A percentile compares a stretch with the other conserved stretches of the same genome.
phyloP scores from a whole-genome alignment of 306 rosid genomes.

The Cicer bijugum region DNA sequence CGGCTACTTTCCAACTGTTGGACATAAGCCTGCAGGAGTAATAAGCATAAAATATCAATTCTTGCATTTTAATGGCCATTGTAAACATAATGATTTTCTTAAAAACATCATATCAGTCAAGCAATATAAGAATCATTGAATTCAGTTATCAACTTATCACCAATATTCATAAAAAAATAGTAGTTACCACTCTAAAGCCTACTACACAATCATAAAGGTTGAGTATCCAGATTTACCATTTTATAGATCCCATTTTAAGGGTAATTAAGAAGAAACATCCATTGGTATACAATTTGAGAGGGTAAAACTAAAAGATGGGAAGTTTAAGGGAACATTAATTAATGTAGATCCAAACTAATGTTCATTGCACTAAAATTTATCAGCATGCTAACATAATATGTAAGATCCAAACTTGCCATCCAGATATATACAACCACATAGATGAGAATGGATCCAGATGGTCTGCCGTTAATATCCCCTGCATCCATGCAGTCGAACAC shows the following conservation, averaged over 20 bases:
- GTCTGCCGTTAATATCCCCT: too few relatives aligned
- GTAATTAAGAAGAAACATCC: neutral
- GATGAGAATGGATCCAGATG: neutral
- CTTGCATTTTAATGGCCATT: conserved; percentile 3
- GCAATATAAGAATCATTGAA: too few relatives aligned
- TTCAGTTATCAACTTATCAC: too few relatives aligned
- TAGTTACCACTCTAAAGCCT: too few relatives aligned
- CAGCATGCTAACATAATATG: neutral
- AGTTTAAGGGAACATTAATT: neutral
- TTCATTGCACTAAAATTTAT: neutral
- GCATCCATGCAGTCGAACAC: too few relatives aligned
- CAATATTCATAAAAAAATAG: too few relatives aligned
- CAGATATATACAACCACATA: conserved; percentile 11
- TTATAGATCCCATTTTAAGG: too few relatives aligned
- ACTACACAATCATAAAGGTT: too few relatives aligned
- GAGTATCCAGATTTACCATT: too few relatives aligned
- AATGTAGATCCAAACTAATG: neutral
- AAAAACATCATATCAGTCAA: too few relatives aligned
- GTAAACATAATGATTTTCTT: too few relatives aligned
- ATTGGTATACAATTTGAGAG: neutral
- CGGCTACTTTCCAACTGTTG: conserved; percentile 92
- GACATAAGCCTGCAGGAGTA: conserved; percentile 67
- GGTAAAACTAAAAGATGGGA: neutral
- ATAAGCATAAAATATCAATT: neutral
- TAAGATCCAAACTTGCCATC: neutral